Percentiles rank a stretch among this genome's conserved stretches.
Conservation (phyloP, 148 eudicot species). For the Cornus florida region DNA sequence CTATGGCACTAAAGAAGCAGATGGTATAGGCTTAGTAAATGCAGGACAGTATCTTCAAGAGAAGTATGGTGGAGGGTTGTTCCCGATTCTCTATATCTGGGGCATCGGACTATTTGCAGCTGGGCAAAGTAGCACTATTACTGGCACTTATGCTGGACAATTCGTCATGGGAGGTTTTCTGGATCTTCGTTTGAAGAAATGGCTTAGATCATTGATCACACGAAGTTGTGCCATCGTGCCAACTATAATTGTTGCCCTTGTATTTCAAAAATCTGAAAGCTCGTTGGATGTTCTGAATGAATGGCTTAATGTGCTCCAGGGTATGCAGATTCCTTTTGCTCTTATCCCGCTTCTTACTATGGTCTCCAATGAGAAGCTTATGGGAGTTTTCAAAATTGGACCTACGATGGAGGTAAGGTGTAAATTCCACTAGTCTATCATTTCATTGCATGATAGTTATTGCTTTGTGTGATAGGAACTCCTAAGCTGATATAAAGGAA, state of each 20-base stretch:
- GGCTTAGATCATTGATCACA: conserved; percentile 77
- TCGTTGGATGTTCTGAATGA: conserved; percentile 70
- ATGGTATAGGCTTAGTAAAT: conserved; percentile 68
- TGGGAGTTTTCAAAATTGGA: conserved; percentile 72
- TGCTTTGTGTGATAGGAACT: neutral
- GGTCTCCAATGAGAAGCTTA: conserved; percentile 68
- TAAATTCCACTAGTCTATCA: neutral
- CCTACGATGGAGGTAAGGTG: conserved; percentile 54
- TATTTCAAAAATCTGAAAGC: conserved; percentile 65
- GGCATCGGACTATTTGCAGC: conserved; percentile 93
- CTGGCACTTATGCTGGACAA: conserved; percentile 91
- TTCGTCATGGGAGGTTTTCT: conserved; percentile 93
- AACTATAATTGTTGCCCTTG: conserved; percentile 72
- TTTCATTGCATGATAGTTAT: neutral
- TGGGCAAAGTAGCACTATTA: conserved; percentile 90
- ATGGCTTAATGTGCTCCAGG: conserved; percentile 91
- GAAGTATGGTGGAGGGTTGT: conserved; percentile 69
- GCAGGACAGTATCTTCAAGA: conserved; percentile 78
- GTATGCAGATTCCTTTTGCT: conserved; percentile 85
- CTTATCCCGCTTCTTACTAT: conserved; percentile 80
- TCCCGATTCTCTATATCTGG: conserved; percentile 86
- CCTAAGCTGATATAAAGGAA: neutral
- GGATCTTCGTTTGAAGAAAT: conserved; percentile 67
- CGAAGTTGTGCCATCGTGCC: conserved; percentile 91
- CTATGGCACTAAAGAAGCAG: conserved; percentile 60